Base-by-base conservation (phyloP, 2,329 filamentous ascomycete genomes). In the Stemphylium beticola region DNA sequence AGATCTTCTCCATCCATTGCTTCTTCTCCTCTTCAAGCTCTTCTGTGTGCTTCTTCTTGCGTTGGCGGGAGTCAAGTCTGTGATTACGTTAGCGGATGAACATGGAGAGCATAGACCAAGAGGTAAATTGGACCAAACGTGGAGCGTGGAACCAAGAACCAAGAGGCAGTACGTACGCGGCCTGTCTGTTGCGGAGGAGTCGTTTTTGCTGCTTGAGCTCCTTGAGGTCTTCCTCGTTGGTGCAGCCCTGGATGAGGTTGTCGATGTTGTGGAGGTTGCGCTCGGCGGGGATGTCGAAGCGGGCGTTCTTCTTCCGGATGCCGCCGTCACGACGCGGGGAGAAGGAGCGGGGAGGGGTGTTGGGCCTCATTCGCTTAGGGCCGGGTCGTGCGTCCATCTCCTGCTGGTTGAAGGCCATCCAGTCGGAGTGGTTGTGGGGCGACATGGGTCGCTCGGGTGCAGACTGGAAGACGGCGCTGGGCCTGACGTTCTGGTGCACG, bases 191-290 rank as follows among this genome's bases (percentile, higher is more conserved):
- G 71, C 95, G 86, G 60, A 99, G 82, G 58, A 99, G 82, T 57
- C 95, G 88, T 83, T 98, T 98, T 78, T 97, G 95, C 76, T 96
- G 92, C 85, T 99, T 99, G 70, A 99, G 84, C 79, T 98, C 93
- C 83, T 96, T 98, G 81, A 96, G 90, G 80, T 96, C 89, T 63
- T 95, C 87, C 71, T 98, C 93, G 75, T 96, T 89, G 51, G 86
- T 92, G 32, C 92, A 93, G 77, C 91, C 87, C 48, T 88, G 84
- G 76, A 99, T 98, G 71, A 98, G 83, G 58, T 91, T 85, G 76
- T 99, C 95, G 77, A 99, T 98, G 79, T 96, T 98, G 81, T 85
- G 88, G 66, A 99, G 85, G 71, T 93, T 98, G 59, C 93, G 87
- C 79, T 97, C 95, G 39, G 91, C 87, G 9, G 95, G 95, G 65